Base-by-base conservation (phyloP, 202 grass and related monocot genomes). In the Schoenoplectus triqueter region DNA sequence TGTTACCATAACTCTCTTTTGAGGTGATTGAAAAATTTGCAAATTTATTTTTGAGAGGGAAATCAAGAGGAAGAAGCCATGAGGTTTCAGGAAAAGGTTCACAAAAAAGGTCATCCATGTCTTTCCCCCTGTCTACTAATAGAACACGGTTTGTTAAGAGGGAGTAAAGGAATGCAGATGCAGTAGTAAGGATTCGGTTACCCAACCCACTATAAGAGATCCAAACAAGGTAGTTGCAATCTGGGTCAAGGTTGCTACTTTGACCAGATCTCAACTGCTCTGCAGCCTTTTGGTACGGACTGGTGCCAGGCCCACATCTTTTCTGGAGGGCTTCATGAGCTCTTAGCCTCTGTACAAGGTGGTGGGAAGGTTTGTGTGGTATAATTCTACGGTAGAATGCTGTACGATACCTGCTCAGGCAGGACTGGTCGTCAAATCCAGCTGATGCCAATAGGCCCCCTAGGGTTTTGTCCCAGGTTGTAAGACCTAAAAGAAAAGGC, bases 41-140 rank as follows among this genome's bases (percentile, higher is more conserved):
- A 22, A 95, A 89, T 17, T 84, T 81, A 71, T 71, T 17, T 18
- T 85, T 72, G 9, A 94, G 54, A 46, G 93, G 91, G 47, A 99
- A 99, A 91, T 92, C 90, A 22, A 52, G 17, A 5, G 91, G 96
- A 51, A 99, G 50, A 80, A 99, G 63, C 96, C 96, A 99, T 55
- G 96, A 94, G 17, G 89, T 94, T 84, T 88, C 87, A 10, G 93
- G 96, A 86, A 98, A 98, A 6, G 96, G 96, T 87, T 98, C 93
- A 14, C 96, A 99, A 61, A 99, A 92, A 79, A 99, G 91, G 75
- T 99, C 91, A 54, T 80, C 73, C 3, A 84, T 88, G 68, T 90
- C 86, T 71, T 84, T 87, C 45, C 80, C 87, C 52, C 88, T 63
- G 22, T 95, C 90, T 22, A 95, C 69, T 74, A 99, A 80, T 66